Evolutionary conservation across 108 stramenopile species (phyloP).

Genomic region (Nitzschia sp.): DNA sequence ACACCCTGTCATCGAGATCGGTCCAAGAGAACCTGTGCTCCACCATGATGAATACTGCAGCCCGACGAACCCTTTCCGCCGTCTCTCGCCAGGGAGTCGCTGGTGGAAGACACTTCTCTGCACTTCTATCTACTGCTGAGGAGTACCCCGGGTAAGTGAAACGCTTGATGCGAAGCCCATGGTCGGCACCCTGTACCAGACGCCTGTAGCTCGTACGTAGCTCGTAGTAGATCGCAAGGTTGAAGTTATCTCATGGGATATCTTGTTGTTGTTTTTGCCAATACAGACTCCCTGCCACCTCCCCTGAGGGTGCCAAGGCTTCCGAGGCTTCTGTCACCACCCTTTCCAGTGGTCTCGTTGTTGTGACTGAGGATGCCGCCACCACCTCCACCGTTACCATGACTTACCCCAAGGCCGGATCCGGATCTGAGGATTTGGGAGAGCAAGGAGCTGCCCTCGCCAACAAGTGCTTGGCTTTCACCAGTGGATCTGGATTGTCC

Average conservation of each 20-base stretch:
- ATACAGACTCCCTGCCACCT: slow-evolving; percentile 59
- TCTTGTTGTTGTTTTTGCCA: slow-evolving; percentile 2
- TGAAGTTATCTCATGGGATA: neutral
- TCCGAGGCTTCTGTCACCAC: slow-evolving; percentile 67
- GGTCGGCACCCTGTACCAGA: slow-evolving; percentile 1
- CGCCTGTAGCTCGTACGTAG: neutral
- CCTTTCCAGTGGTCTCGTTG: slow-evolving; percentile 70
- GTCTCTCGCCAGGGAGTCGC: slow-evolving; percentile 20
- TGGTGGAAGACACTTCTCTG: slow-evolving; percentile 25
- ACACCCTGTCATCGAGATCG: slow-evolving; percentile 1
- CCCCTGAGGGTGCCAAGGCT: slow-evolving; percentile 61
- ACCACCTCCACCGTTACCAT: slow-evolving; percentile 76
- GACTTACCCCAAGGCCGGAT: slow-evolving; percentile 84
- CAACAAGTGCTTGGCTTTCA: slow-evolving; percentile 81
- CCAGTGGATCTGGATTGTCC: slow-evolving; percentile 74
- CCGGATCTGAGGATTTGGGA: slow-evolving; percentile 58
- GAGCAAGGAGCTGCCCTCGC: slow-evolving; percentile 79
- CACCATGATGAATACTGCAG: slow-evolving; percentile 33
- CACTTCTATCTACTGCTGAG: slow-evolving; percentile 24
- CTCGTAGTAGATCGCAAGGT: slow-evolving; percentile 4
- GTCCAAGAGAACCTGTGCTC: neutral
- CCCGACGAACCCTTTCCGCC: slow-evolving; percentile 27
- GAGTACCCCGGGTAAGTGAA: slow-evolving; percentile 42
- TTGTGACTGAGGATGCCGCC: slow-evolving; percentile 76
- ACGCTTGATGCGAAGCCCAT: slow-evolving; percentile 1